Base-by-base conservation (phyloP, 495 filamentous ascomycete species). In the Penicillium angulare region DNA sequence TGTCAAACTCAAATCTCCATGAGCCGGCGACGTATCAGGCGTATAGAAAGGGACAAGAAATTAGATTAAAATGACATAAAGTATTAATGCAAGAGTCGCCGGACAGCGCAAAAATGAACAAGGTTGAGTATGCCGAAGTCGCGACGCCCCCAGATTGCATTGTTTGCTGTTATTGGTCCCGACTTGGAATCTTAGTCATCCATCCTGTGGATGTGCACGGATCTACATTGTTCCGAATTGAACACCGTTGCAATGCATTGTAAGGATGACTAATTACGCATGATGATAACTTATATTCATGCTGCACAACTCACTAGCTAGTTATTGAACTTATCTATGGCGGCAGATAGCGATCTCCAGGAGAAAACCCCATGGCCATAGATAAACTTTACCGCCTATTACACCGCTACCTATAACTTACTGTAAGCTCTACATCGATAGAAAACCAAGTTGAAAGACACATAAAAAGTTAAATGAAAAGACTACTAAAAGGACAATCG, bases 1-100 rank as follows among this genome's bases (percentile, higher is more conserved):
- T n/a, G 40, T 35, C 31, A 38, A 50, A 43, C 33, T 60, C 48
- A 56, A 15, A 1, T 47, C 54, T 60, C 52, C 60, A 66, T 66
- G 51, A 63, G 55, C 54, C 5, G 5, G 26, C 26, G 32, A n/a
- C n/a, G 20, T 38, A 3, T 24, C 22, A 2, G 13, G 17, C 40
- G 32, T 26, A 46, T 45, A 18, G n/a, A 44, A 22, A 50, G 29
- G 20, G 45, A 48, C 16, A 47, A 49, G 33, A 16, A 39, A 57
- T 50, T 44, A 49, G 20, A 52, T 47, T 32, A 55, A 13, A 55
- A 57, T 41, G 24, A 49, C 51, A 53, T 34, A 39, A 49, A 36
- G 21, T 16, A 40, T 55, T 27, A 54, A 53, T 35, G 39, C 47
- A 46, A 52, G 20, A 43, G 45, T 20, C 23, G 38, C 21, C 38